phyloP scores from a whole-genome alignment of 305 asterid species.

The Stenogyne calaminthoides region DNA sequence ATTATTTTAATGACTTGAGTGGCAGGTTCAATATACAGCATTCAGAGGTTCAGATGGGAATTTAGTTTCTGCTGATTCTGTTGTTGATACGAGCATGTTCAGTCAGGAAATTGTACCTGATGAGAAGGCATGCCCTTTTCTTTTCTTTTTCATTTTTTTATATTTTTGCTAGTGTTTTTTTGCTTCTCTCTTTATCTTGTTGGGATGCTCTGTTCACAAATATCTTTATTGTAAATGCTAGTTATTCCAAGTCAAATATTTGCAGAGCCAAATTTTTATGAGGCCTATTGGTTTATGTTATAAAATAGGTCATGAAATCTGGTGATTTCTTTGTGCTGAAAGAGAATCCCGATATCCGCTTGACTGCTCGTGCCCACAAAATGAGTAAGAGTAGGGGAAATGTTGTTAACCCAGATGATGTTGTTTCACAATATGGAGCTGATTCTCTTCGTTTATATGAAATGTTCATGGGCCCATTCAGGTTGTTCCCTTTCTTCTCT shows the following conservation, averaged over 20 bases:
- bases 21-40: slow-evolving; percentile 86
- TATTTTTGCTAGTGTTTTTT: too few relatives aligned
- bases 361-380: slow-evolving; percentile 88
- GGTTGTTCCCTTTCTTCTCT: slow-evolving; percentile 47
- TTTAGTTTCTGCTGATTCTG: slow-evolving; percentile 75
- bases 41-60: slow-evolving; percentile 78
- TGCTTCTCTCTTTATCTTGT: too few relatives aligned
- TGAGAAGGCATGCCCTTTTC: slow-evolving; percentile 55
- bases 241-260: slow-evolving; percentile 9
- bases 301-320: slow-evolving; percentile 66
- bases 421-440: slow-evolving; percentile 89
- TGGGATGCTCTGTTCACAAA: too few relatives aligned
- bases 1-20: slow-evolving; percentile 34
- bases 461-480: slow-evolving; percentile 99
- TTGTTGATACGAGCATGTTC: slow-evolving; percentile 46
- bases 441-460: slow-evolving; percentile 97
- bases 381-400: slow-evolving; percentile 99
- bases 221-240: neutral
- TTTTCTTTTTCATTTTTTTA: neutral
- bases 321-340: slow-evolving; percentile 86
- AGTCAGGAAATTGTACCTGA: slow-evolving; percentile 75
- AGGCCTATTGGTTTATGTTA: slow-evolving; percentile 14
- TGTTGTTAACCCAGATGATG: slow-evolving; percentile 96
- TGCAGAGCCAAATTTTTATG: neutral
- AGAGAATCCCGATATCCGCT: slow-evolving; percentile 66